Evolutionary conservation across 768 basidiomycete species (phyloP), one percentile per base, ranked within the genome.

Genomic region (Lepiota subincarnata): DNA sequence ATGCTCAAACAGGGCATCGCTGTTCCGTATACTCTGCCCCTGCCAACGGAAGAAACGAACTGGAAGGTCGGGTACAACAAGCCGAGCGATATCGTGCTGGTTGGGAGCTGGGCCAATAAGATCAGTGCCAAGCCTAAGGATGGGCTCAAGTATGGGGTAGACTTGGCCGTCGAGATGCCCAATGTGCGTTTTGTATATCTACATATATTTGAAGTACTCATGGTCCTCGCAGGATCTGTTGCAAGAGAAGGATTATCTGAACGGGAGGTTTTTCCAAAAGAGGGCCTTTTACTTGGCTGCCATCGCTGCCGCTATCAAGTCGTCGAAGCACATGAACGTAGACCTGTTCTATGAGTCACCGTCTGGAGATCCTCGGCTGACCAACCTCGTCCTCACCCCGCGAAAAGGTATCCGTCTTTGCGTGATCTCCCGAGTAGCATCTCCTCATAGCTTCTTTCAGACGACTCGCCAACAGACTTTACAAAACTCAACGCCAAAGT

Each of bases 171-270:
- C 12, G 85, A 92, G 66, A 96, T 97, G 91, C 92, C 93, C 8
- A 66, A 81, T 36, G 92, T 91, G 62, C 60, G 84, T 74, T 16
- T 45, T 24, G 24, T 24, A 24, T 24, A 24, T 24, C 24, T 5
- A 24, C 24, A n/a, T n/a, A n/a, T n/a, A n/a, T n/a, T n/a, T n/a
- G n/a, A n/a, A n/a, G 53, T 48, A 7, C 57, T 66, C 26, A 68
- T 26, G 8, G 53, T 35, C 22, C 34, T 19, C 11, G 16, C 50
- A 89, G 88, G 66, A 60, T 43, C 73, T 97, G n/a, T 95, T 98
- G 63, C 92, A 96, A 72, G 92, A 95, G 63, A 99, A 98, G 65
- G 95, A 98, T 64, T 91, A 92, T 59, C 74, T 93, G 53, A 87
- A 94, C 64, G 81, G 84, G 6, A 82, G 97, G 10, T 93, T 88